Evolutionary conservation across 371 early-diverging fungal genomes (phyloP), one percentile per base, ranked within the genome.

Genomic region (Mortierella sp.): DNA sequence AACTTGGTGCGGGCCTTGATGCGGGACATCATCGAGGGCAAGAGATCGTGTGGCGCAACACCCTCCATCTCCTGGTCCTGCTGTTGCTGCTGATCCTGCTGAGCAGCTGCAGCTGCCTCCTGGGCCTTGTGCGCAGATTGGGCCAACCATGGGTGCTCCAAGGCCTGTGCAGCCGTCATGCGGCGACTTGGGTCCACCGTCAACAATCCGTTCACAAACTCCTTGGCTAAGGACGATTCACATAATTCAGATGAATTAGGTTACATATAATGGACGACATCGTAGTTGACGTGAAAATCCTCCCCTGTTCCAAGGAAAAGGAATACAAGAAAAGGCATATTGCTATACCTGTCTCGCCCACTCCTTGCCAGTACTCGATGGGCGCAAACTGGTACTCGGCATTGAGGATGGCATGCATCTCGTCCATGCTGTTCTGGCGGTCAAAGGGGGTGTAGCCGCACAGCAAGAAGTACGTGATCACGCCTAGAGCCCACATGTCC

Each of bases 401-500:
- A 39, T 80, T 78, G 52, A 94, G 76, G 63, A 96, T 93, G 31
- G 90, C 90, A 43, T 90, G 79, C 81, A 86, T 87, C 64, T 89
- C 91, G 43, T 85, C 86, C 34, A 82, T 64, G 17, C 82, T 85
- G 52, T 81, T 84, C 37, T 86, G 82, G 11, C 84, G 90, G 67
- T 95, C 96, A 85, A 96, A 98, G 12, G 98, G 98, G 12, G 95
- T 90, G 57, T 86, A 89, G 8, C 98, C 98, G 76, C 92, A 92
- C 12, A 96, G 79, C 73, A 97, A 83, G 41, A 94, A 95, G 79
- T 91, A 97, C 4, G 95, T 86, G 54, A 98, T 92, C 15, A 98
- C 95, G 17, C 98, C 98, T 69, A 96, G 81, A 12, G 94, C 91
- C 97, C 97, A 98, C 78, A 96, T 83, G 67, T 98, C 98, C 24